These are phyloP conservation scores for Agaricales sp. DNA, from an alignment of 1,284 basidiomycete genomes.

Conservation along the genomic window DNA sequence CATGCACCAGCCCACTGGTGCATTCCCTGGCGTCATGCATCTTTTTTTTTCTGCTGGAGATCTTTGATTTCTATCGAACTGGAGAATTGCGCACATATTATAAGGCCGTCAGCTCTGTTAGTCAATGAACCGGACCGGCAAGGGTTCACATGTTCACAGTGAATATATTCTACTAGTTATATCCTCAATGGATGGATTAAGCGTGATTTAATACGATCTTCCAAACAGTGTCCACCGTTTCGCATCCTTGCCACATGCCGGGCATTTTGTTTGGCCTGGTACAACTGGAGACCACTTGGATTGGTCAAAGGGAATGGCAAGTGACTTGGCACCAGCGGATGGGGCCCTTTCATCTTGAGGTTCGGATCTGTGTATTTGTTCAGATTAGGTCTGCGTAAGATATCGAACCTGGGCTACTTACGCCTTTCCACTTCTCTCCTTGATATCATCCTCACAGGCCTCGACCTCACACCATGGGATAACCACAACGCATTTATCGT, in stretches of 20 bases:
- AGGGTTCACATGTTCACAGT: too few species aligned
- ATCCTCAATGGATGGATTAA: not conserved
- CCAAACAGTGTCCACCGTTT: slow-evolving; percentile 93
- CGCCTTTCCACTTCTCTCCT: slow-evolving; percentile 84
- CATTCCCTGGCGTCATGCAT: too few species aligned
- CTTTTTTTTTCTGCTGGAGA: too few species aligned
- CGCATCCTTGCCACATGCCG: slow-evolving; percentile 76
- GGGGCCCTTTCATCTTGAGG: slow-evolving; percentile 91
- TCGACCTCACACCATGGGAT: slow-evolving; percentile 97
- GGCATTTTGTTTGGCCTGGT: slow-evolving; percentile 74
- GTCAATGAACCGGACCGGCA: too few species aligned
- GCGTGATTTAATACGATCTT: slow-evolving; percentile 54
- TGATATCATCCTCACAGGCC: slow-evolving; percentile 96
- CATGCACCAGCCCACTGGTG: too few species aligned
- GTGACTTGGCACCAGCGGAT: slow-evolving; percentile 96
- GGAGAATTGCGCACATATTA: too few species aligned
- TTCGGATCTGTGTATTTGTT: slow-evolving; percentile 44
- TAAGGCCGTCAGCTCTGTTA: too few species aligned
- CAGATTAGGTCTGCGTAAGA: slow-evolving; percentile 7
- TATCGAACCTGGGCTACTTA: slow-evolving; percentile 34
- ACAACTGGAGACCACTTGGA: slow-evolving; percentile 69
- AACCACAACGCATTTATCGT: slow-evolving; percentile 81
- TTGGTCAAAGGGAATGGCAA: slow-evolving; percentile 97
- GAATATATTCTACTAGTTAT: too few species aligned
- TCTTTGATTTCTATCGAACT: too few species aligned